A percentile compares a stretch with the other conserved stretches of the same genome.
phyloP scores from a whole-genome alignment of 148 eudicot genomes.

The Vaccinium darrowii region DNA sequence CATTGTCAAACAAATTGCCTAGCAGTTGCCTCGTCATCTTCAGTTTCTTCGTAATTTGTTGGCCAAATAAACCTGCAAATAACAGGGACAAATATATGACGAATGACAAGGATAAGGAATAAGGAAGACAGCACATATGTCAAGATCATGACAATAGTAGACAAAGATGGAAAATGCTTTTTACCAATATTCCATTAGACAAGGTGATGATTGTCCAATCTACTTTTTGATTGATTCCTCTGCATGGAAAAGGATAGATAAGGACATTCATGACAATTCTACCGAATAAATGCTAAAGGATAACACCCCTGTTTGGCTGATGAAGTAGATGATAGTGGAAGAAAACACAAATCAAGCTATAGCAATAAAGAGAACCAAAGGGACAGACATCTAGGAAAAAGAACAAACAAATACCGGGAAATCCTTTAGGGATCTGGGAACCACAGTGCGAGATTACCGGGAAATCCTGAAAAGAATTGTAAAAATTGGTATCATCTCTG shows the following conservation, averaged over 20 bases:
- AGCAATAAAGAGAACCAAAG: not conserved
- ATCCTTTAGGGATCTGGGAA: constrained; percentile 42
- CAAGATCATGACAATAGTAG: not conserved
- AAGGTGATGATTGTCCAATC: constrained; percentile 55
- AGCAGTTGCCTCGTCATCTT: constrained; percentile 60
- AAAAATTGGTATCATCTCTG: constrained; percentile 96
- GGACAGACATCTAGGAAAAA: not conserved
- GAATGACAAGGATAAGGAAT: not conserved
- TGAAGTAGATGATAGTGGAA: not conserved
- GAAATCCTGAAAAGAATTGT: constrained; percentile 84
- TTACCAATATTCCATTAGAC: constrained; percentile 73
- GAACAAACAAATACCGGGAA: not conserved
- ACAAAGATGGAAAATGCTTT: constrained; percentile 12
- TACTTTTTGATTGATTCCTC: constrained; percentile 67
- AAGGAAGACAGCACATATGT: not conserved
- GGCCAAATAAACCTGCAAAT: constrained; percentile 59
- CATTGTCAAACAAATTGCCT: constrained; percentile 64
- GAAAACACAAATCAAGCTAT: not conserved
- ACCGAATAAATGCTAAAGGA: not conserved
- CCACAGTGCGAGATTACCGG: constrained; percentile 63
- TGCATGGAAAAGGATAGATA: constrained; percentile 32
- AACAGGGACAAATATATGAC: constrained; percentile 5
- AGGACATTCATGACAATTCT: not conserved
- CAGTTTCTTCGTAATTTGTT: constrained; percentile 54
- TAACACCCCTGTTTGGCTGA: not conserved